Evolutionary conservation across 768 basidiomycete species (phyloP), one percentile per base, ranked within the genome.

Genomic region (Lyophyllum atratum): DNA sequence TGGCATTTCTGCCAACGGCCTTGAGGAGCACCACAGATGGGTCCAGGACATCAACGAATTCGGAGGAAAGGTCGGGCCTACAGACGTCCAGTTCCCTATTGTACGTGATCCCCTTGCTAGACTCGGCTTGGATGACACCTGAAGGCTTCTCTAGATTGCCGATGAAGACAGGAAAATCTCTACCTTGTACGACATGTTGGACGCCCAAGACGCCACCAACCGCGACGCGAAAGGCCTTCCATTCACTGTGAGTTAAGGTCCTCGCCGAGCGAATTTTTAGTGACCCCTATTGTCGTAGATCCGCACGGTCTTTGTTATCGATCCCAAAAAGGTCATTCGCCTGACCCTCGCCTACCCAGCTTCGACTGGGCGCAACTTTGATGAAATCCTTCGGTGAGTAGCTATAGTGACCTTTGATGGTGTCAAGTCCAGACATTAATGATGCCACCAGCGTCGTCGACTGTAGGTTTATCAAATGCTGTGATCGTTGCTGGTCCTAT

Each of bases 241-340:
- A 21, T 94, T 98, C 80, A 99, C 97, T 47, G 93, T 87, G 61
- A 59, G 75, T 62, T 40, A 40, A 14, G 40, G 47, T 2, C 42
- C 15, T 17, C 34, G 39, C n/a, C 15, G 39, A 31, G 19, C 11
- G 14, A 9, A 7, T 22, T 11, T 11, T 19, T 43, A 5, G 25
- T 26, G 15, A n/a, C 21, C 3, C 7, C 11, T 4, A 11, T 43
- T n/a, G 24, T 43, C 44, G 17, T 55, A 92, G 89, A 86, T 99
- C 74, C 90, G 97, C 58, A 97, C 94, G 8, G 97, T 99, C 59
- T 99, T 96, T 74, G 78, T 99, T 62, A 93, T 99, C 67, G 97
- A 99, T 77, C 95, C 97, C 44, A 93, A 93, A 77, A 94, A 97
- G 78, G 82, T 85, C 66, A 97, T 99, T 70, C 91, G 96, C 59